Conservation (phyloP, 495 filamentous ascomycete genomes). For the Mytilinidion resinicola region DNA sequence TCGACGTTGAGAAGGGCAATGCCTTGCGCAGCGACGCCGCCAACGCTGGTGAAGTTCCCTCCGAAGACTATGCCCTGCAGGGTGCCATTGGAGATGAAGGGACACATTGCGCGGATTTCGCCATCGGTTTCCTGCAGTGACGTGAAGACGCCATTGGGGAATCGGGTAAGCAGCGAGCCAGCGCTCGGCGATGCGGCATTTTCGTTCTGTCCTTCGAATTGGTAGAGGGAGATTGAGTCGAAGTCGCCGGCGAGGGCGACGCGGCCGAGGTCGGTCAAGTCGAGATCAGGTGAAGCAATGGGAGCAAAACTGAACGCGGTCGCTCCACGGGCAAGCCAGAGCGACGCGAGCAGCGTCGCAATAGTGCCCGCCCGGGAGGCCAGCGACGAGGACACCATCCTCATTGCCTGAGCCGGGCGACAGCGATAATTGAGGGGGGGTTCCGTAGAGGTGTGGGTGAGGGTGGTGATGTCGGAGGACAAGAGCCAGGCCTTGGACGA, state of each 20-base stretch:
- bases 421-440: not conserved
- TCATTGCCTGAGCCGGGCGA: constrained; percentile 29
- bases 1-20: constrained; percentile 74
- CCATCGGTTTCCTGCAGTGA: constrained; percentile 69
- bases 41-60: constrained; percentile 94
- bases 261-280: constrained; percentile 72
- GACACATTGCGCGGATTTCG: constrained; percentile 79
- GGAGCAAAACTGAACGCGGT: constrained; percentile 64
- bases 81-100: constrained; percentile 60
- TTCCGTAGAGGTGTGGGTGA: not conserved
- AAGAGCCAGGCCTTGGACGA: not conserved
- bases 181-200: constrained; percentile 59
- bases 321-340: constrained; percentile 36
- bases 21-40: constrained; percentile 64
- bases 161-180: constrained; percentile 70
- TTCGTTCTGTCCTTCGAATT: constrained; percentile 74
- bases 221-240: constrained; percentile 80
- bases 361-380: constrained; percentile 25
- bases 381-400: constrained; percentile 28
- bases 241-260: constrained; percentile 89
- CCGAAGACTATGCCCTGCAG: constrained; percentile 73
- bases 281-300: constrained; percentile 69
- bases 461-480: not conserved
- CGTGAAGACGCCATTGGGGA: constrained; percentile 81
- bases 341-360: constrained; percentile 16